Percentiles rank a stretch among this genome's conserved stretches.
phyloP scores from a whole-genome alignment of 768 basidiomycete genomes.

The Kwoniella mangroviensis region DNA sequence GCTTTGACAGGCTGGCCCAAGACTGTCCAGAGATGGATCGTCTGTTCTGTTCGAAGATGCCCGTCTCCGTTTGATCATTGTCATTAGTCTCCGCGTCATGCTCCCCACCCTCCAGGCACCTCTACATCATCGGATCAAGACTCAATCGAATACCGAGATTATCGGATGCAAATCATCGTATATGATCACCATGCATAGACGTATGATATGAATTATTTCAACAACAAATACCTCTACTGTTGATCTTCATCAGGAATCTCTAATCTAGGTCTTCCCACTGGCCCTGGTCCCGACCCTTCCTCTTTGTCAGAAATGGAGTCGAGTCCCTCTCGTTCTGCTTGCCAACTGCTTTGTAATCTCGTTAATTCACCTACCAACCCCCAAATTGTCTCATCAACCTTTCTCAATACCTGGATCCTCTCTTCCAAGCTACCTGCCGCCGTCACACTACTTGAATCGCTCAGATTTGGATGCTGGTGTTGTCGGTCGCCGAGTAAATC shows the following conservation, averaged over 20 bases:
- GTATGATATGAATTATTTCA: neutral
- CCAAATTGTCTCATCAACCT: constrained; percentile 74
- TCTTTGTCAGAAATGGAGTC: neutral
- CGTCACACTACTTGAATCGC: no score
- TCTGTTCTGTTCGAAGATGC: neutral
- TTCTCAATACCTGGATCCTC: constrained; percentile 75
- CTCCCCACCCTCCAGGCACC: neutral
- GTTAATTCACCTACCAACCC: constrained; percentile 79
- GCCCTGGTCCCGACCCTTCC: neutral
- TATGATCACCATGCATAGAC: neutral
- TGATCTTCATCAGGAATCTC: constrained; percentile 4
- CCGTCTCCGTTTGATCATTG: constrained; percentile 10
- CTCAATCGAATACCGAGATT: neutral
- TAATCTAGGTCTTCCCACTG: neutral
- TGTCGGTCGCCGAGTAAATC: constrained; percentile 7
- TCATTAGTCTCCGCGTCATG: constrained; percentile 4
- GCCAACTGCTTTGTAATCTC: constrained; percentile 66
- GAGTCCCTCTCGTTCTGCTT: constrained; percentile 15
- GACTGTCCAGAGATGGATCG: no score
- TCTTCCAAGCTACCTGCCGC: constrained; percentile 66
- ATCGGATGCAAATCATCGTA: neutral
- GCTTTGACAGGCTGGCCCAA: no score
- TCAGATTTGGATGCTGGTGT: no score
- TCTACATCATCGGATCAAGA: constrained; percentile 3
- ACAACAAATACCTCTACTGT: neutral